Conservation (phyloP, 768 basidiomycete species). For the Lepiota brunneoincarnata region DNA sequence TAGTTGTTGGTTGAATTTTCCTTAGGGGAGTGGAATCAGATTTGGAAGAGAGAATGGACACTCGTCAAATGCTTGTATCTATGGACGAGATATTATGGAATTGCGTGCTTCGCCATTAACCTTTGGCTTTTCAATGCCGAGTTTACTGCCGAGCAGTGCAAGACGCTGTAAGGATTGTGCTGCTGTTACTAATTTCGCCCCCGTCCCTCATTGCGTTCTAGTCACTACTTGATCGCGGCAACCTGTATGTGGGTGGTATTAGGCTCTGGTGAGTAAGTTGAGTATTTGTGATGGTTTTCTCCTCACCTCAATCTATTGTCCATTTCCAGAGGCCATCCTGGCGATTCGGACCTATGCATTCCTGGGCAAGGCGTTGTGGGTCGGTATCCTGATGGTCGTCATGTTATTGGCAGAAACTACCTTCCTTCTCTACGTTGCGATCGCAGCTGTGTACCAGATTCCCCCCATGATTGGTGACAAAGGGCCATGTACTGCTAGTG, state of each 20-base stretch:
- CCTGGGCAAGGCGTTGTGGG: conserved; percentile 12
- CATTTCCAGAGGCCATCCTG: conserved; percentile 13
- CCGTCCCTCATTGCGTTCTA: neutral
- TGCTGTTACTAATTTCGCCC: neutral
- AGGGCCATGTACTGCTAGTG: conserved; percentile 15
- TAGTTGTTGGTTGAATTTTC: neutral
- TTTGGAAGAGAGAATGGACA: conserved; percentile 17
- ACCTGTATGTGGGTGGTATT: conserved; percentile 16
- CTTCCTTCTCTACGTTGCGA: conserved; percentile 15
- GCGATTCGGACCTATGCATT: conserved; percentile 17
- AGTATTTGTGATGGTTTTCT: neutral
- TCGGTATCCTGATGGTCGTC: conserved; percentile 5
- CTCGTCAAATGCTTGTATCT: conserved; percentile 14
- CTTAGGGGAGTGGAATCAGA: conserved; percentile 12
- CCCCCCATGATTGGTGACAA: conserved; percentile 10
- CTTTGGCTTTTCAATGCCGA: conserved; percentile 16
- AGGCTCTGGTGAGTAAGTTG: conserved; percentile 11
- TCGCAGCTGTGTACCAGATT: conserved; percentile 16
- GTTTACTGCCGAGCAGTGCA: conserved; percentile 13
- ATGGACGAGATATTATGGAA: conserved; percentile 17
- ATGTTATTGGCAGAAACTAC: conserved; percentile 12
- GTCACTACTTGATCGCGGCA: conserved; percentile 17
- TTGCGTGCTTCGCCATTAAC: conserved; percentile 14
- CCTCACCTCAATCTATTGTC: too few species aligned
- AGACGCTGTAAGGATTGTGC: conserved; percentile 9